phyloP scores from a whole-genome alignment of 2,329 filamentous ascomycete species.

The Penicillium vulpinum region DNA sequence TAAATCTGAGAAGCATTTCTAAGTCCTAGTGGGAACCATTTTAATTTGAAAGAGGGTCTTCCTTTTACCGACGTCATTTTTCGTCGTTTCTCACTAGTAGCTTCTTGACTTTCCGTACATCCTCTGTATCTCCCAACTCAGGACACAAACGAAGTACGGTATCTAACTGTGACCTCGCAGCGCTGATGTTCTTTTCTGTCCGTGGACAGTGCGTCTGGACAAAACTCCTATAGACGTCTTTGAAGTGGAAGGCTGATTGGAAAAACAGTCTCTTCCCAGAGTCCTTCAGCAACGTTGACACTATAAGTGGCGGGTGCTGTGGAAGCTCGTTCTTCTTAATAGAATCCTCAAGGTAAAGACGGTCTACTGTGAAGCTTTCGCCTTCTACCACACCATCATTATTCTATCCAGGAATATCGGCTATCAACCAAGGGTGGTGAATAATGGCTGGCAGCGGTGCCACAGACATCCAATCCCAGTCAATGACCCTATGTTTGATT shows the following conservation, averaged over 20 bases:
- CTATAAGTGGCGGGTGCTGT: background rate
- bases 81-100: too few species aligned
- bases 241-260: constrained; percentile 15
- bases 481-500: constrained; percentile 10
- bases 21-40: too few species aligned
- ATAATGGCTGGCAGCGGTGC: constrained; percentile 19
- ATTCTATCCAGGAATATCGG: constrained; percentile 17
- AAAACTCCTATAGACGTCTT: constrained; percentile 14
- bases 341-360: constrained; percentile 7
- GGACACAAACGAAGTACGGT: constrained; percentile 15
- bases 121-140: constrained; percentile 8
- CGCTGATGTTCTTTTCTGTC: constrained; percentile 14
- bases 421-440: constrained; percentile 19
- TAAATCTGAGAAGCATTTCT: too few species aligned
- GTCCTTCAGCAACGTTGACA: constrained; percentile 11
- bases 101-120: too few species aligned
- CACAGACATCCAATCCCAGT: constrained; percentile 19
- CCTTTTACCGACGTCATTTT: too few species aligned
- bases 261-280: constrained; percentile 18
- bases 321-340: constrained; percentile 8
- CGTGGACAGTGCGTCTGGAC: constrained; percentile 13
- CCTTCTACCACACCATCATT: constrained; percentile 12
- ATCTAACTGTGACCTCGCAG: constrained; percentile 13
- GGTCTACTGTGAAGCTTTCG: constrained; percentile 12
- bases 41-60: too few species aligned